These are phyloP conservation scores for Naematelia aurantialba DNA, from an alignment of 768 basidiomycete genomes.

Conservation along the genomic window DNA sequence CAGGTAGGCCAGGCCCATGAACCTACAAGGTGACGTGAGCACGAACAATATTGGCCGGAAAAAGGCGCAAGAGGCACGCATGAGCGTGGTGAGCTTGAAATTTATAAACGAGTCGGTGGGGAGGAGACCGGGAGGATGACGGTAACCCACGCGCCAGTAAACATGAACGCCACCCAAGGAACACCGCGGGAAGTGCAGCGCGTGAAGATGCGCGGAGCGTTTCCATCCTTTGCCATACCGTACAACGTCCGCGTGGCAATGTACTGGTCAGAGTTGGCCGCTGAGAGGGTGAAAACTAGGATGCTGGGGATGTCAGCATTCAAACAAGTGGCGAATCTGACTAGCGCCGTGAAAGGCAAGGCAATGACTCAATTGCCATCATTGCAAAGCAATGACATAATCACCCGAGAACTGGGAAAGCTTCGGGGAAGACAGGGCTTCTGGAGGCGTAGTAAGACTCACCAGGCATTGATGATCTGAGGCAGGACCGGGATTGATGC, in stretches of 20 bases:
- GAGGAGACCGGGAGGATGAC: too few relatives aligned
- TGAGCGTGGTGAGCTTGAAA: too few relatives aligned
- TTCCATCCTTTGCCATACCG: conserved; percentile 51
- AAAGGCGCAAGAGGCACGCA: too few relatives aligned
- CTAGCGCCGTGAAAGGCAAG: too few relatives aligned
- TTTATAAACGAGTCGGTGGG: too few relatives aligned
- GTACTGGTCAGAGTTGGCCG: conserved; percentile 47
- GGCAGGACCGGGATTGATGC: conserved; percentile 48
- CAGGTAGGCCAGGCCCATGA: conserved; percentile 62
- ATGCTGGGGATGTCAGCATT: conserved; percentile 24
- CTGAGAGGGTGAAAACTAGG: conserved; percentile 45
- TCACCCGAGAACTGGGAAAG: conserved; percentile 52
- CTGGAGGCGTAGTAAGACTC: too few relatives aligned
- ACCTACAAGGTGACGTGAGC: conserved; percentile 10
- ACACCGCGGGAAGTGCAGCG: conserved; percentile 57
- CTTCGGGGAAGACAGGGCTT: conserved; percentile 7
- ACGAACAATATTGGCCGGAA: too few relatives aligned
- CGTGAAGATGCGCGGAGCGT: conserved; percentile 55
- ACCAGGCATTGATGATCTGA: conserved; percentile 54
- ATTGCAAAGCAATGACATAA: too few relatives aligned
- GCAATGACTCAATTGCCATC: too few relatives aligned
- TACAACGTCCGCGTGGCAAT: conserved; percentile 49
- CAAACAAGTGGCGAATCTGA: too few relatives aligned
- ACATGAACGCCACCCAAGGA: conserved; percentile 50
- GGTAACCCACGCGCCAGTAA: conserved; percentile 18